Base-by-base conservation (phyloP, 345 rosid species). In the Acer saccharum region DNA sequence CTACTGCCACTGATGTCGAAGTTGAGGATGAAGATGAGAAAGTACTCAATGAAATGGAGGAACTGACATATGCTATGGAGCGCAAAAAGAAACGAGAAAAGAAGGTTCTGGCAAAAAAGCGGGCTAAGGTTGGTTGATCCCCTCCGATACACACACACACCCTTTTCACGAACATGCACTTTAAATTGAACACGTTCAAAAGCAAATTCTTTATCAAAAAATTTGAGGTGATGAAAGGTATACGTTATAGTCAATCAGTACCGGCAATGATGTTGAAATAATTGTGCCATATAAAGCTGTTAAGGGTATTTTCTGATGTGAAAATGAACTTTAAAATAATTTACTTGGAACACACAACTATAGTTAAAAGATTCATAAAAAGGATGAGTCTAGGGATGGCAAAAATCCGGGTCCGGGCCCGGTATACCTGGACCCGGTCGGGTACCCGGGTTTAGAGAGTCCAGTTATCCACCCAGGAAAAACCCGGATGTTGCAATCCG, bases 11-110 rank as follows among this genome's bases (percentile, higher is more conserved):
- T 65, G 88, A 83, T 17, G 87, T 66, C 12, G 86, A 69, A 32
- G 85, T 76, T 55, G 87, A 86, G 69, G 92, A 91, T 74, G 95
- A 87, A 48, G 98, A 96, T 82, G 97, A 94, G 83, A 94, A 76
- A 79, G 81, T 92, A 68, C 94, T 96, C 57, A 90, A 92, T 84
- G 99, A 96, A 86, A 90, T 96, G 95, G 99, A 94, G 77, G 98
- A 96, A 82, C 78, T 96, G 79, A 87, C 90, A 16, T 76, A 84
- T 85, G 90, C 94, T 73, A 86, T 83, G 85, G 98, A 92, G 39
- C 89, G 81, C 70, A 92, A 85, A 88, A 96, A 92, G 91, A 96
- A 96, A 78, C 89, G 85, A 18, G 90, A 81, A 50, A 91, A 92
- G 85, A 96, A 92, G 84, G 80, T 88, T 74, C 76, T 87, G 67